Evolutionary conservation across 345 rosid species (phyloP).

Genomic region (Arabidopsis arenosa): DNA sequence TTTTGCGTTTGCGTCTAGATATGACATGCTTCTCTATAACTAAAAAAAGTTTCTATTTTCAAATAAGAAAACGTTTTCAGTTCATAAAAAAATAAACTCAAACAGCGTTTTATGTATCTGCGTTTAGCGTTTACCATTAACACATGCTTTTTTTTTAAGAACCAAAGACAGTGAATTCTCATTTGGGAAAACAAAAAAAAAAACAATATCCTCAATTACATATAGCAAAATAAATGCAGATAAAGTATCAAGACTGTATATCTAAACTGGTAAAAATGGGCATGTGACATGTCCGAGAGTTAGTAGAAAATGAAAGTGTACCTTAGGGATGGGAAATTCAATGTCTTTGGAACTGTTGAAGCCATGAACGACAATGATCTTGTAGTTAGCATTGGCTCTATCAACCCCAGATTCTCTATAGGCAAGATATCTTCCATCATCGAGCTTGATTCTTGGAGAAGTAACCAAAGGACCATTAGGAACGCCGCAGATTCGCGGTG

Average conservation of each 20-base stretch:
- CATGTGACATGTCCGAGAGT: not conserved
- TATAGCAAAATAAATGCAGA: not conserved
- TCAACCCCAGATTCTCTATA: slow-evolving; percentile 75
- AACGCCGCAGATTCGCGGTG: slow-evolving; percentile 74
- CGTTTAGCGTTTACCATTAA: not conserved
- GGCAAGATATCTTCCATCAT: slow-evolving; percentile 82
- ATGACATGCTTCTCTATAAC: not conserved
- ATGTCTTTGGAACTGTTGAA: slow-evolving; percentile 67
- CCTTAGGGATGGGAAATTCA: slow-evolving; percentile 59
- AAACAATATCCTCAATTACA: not conserved
- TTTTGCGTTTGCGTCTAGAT: not conserved
- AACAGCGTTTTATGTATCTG: not conserved
- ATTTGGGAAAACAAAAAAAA: not conserved
- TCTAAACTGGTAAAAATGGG: not conserved
- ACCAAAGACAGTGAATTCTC: not conserved
- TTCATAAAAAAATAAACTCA: not conserved
- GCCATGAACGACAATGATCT: slow-evolving; percentile 72
- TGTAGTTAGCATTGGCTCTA: slow-evolving; percentile 62
- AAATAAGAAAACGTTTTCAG: not conserved
- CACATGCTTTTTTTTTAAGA: not conserved
- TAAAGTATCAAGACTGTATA: not conserved
- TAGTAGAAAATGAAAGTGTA: slow-evolving; percentile 24
- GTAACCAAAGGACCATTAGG: slow-evolving; percentile 70
- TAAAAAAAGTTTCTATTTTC: not conserved
- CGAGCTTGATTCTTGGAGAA: slow-evolving; percentile 72